Evolutionary conservation across 2,329 filamentous ascomycete genomes (phyloP), one percentile per base, ranked within the genome.

Genomic region (Sporothrix variecibatus): DNA sequence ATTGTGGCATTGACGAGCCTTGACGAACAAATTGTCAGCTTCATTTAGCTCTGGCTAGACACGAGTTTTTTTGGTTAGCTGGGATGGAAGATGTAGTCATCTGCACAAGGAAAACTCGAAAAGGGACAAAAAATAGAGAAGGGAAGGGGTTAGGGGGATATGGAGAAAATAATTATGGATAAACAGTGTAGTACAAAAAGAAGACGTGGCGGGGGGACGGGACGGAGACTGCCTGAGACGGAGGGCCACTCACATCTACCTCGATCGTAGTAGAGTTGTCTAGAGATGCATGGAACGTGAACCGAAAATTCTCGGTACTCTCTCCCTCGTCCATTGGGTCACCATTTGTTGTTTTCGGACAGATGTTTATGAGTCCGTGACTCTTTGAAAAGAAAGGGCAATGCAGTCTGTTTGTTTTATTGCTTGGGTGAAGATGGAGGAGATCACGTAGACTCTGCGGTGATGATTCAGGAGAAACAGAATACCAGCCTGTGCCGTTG

Each of bases 281-380:
- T 8, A 62, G 28, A 2, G 17, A 46, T n/a, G 76, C 72, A 72
- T 80, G 77, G 43, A 81, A 81, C 2, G 79, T 79, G 69, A 80
- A 80, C 40, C 78, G 68, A 46, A 76, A 79, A 53, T 75, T 15
- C 23, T 56, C 8, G 53, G 53, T 28, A 6, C 23, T 28, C 23
- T 28, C 26, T 56, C 12, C n/a, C 23, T 7, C 53, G n/a, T 56
- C 53, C 53, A 28, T 56, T 8, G 23, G 26, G 23, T 11, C 53
- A 56, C 23, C 12, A 15, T 26, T 11, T 56, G 11, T 9, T 56
- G 53, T 28, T 28, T 3, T 28, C 8, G 7, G 23, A 6, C 12
- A 6, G 20, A 8, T 51, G 49, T 7, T 51, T n/a, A 51, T 51
- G 17, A 23, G 23, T 51, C n/a, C 5, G 17, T n/a, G 4, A 23